Conservation (phyloP, 116 monocot species). For the Dioscorea cayenensis region DNA sequence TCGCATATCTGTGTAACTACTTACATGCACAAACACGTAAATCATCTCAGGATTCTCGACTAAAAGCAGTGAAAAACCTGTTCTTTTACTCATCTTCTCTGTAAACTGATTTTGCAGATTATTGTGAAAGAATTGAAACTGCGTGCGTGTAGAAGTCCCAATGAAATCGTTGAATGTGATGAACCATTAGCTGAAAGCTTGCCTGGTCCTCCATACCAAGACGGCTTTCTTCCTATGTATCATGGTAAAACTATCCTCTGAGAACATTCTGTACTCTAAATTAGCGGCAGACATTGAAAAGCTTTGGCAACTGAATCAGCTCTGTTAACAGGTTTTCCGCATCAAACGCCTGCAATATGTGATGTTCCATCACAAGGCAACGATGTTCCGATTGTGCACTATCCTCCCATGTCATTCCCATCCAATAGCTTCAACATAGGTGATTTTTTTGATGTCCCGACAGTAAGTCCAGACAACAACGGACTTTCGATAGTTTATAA, state of each 20-base stretch:
- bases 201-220: slow-evolving; percentile 10
- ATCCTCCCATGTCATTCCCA: slow-evolving; percentile 9
- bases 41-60: too few relatives aligned
- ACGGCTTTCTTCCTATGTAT: not conserved
- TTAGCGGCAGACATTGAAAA: not conserved
- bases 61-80: too few relatives aligned
- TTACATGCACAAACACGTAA: too few relatives aligned
- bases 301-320: slow-evolving; percentile 14
- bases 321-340: slow-evolving; percentile 5
- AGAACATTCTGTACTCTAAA: not conserved
- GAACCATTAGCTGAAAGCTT: slow-evolving; percentile 10
- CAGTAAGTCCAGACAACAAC: not conserved
- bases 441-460: slow-evolving; percentile 10
- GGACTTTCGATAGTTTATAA: slow-evolving; percentile 13
- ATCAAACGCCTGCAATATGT: slow-evolving; percentile 6
- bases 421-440: slow-evolving; percentile 15
- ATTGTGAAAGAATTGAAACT: slow-evolving; percentile 37
- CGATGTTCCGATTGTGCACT: slow-evolving; percentile 6
- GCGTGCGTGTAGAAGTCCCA: slow-evolving; percentile 33
- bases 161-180: slow-evolving; percentile 32
- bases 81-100: too few relatives aligned
- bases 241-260: slow-evolving; percentile 20
- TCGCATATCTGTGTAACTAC: too few relatives aligned
- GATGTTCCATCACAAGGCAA: slow-evolving; percentile 10
- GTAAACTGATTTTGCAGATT: slow-evolving; percentile 19